These are phyloP conservation scores for Pinus taeda DNA, from an alignment of 75 land plant species.

Conservation along the genomic window DNA sequence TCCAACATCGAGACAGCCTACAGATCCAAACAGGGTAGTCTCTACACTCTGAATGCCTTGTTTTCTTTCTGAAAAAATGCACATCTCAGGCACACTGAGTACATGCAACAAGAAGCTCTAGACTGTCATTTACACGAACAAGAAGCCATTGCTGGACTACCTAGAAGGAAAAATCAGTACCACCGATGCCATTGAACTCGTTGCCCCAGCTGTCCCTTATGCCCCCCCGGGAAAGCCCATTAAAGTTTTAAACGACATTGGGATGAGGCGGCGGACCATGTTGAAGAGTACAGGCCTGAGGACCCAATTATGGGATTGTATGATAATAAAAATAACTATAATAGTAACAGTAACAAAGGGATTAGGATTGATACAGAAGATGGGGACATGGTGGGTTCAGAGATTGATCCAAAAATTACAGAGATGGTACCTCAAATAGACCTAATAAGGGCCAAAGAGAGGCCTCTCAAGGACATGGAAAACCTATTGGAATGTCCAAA, in stretches of 20 bases:
- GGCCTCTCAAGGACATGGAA: slow-evolving; percentile 50
- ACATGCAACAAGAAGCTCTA: slow-evolving; percentile 56
- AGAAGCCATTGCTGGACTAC: slow-evolving; percentile 44
- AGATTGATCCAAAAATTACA: not conserved
- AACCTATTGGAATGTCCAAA: slow-evolving; percentile 47
- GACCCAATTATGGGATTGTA: slow-evolving; percentile 16
- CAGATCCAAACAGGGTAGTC: slow-evolving; percentile 56
- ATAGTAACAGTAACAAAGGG: not conserved
- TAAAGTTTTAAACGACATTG: not conserved
- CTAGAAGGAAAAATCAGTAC: slow-evolving; percentile 39
- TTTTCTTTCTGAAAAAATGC: slow-evolving; percentile 45
- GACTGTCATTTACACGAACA: slow-evolving; percentile 42
- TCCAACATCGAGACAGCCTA: slow-evolving; percentile 71
- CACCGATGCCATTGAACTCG: slow-evolving; percentile 50
- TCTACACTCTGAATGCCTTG: slow-evolving; percentile 50
- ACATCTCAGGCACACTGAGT: slow-evolving; percentile 44
- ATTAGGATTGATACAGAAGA: slow-evolving; percentile 4
- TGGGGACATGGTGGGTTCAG: not conserved
- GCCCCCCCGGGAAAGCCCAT: not conserved
- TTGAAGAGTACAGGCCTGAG: slow-evolving; percentile 26
- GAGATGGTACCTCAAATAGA: slow-evolving; percentile 16
- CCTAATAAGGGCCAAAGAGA: slow-evolving; percentile 32
- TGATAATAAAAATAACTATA: slow-evolving; percentile 8
- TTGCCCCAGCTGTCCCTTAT: slow-evolving; percentile 27
- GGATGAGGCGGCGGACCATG: slow-evolving; percentile 6